phyloP scores from a whole-genome alignment of 305 asterid species.

The Ajuga reptans region DNA sequence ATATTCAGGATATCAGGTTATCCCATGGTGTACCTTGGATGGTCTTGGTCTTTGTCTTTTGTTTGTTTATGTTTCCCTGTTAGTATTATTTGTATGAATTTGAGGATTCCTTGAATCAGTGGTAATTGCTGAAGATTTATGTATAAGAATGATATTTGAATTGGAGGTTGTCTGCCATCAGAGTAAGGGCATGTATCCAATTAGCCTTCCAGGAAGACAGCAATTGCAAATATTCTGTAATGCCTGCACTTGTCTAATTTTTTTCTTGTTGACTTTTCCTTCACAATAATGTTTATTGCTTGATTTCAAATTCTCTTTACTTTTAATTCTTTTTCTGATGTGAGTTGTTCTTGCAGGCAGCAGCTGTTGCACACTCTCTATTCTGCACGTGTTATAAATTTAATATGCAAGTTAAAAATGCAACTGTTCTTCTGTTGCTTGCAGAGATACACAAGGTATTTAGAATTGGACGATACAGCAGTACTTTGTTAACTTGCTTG shows the following conservation, averaged over 20 bases:
- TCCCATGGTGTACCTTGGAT: too few species aligned
- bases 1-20: background rate
- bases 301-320: background rate
- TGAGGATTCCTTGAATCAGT: too few species aligned
- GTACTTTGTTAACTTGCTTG: constrained; percentile 13
- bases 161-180: too few species aligned
- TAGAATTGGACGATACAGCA: background rate
- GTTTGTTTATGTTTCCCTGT: too few species aligned
- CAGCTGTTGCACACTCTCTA: constrained; percentile 72
- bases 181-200: too few species aligned
- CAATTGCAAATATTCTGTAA: too few species aligned
- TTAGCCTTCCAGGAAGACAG: too few species aligned
- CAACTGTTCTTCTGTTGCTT: constrained; percentile 79
- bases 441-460: constrained; percentile 95
- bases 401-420: constrained; percentile 85
- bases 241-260: too few species aligned
- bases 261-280: background rate
- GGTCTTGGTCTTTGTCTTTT: background rate
- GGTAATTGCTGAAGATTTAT: too few species aligned
- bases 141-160: too few species aligned
- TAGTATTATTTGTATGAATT: too few species aligned
- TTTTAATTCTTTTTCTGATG: constrained; percentile 22
- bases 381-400: constrained; percentile 73
- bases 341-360: constrained; percentile 58
- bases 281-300: background rate